These are phyloP conservation scores for Calendula officinalis DNA, from an alignment of 129 eudicot genomes.

Conservation along the genomic window DNA sequence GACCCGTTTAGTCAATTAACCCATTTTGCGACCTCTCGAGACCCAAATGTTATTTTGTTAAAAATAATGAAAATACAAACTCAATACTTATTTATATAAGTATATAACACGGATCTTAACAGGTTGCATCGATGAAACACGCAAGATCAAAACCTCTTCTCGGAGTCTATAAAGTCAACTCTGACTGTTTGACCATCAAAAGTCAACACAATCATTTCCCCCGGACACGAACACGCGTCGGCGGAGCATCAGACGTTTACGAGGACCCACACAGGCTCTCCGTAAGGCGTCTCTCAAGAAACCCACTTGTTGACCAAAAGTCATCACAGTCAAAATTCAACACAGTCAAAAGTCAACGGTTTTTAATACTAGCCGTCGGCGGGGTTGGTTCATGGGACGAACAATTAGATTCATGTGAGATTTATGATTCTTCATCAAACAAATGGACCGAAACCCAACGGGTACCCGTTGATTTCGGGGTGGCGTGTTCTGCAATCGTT, in stretches of 20 bases:
- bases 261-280: slow-evolving; percentile 88
- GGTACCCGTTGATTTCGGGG: slow-evolving; percentile 64
- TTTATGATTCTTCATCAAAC: slow-evolving; percentile 62
- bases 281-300: slow-evolving; percentile 57
- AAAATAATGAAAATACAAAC: background rate
- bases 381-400: slow-evolving; percentile 88
- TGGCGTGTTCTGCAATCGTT: slow-evolving; percentile 60
- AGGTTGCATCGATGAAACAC: slow-evolving; percentile 58
- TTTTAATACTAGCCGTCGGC: slow-evolving; percentile 70
- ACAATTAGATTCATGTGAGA: slow-evolving; percentile 69
- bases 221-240: slow-evolving; percentile 45
- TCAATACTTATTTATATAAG: background rate
- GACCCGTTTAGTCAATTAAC: background rate
- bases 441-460: slow-evolving; percentile 79
- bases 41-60: background rate
- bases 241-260: slow-evolving; percentile 67
- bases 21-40: background rate
- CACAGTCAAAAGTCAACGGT: slow-evolving; percentile 41
- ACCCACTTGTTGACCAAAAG: slow-evolving; percentile 39
- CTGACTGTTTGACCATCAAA: slow-evolving; percentile 39
- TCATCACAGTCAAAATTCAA: slow-evolving; percentile 35
- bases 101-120: background rate
- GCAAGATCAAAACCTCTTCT: slow-evolving; percentile 78
- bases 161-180: slow-evolving; percentile 55
- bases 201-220: slow-evolving; percentile 47